Evolutionary conservation across 2,329 filamentous ascomycete genomes (phyloP).

Genomic region (Ascochyta pisi): DNA sequence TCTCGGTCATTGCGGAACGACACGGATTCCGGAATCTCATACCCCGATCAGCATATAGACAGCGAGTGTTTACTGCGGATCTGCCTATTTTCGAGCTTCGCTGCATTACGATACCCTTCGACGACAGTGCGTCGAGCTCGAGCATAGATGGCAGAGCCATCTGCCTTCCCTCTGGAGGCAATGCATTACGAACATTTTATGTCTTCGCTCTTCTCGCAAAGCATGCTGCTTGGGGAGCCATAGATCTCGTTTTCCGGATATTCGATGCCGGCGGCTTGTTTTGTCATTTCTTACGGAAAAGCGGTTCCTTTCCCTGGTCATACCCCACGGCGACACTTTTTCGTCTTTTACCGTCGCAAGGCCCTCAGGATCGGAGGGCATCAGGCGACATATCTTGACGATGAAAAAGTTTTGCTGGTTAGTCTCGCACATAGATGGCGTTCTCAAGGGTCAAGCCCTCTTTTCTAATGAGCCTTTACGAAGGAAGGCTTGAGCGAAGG

Average conservation of each 20-base stretch:
- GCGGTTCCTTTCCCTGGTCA: constrained; percentile 50
- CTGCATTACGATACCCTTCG: constrained; percentile 49
- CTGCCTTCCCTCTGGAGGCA: constrained; percentile 39
- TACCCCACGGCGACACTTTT: constrained; percentile 37
- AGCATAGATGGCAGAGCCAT: constrained; percentile 45
- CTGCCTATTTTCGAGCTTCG: constrained; percentile 50
- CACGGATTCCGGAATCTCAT: constrained; percentile 54
- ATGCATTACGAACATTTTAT: constrained; percentile 51
- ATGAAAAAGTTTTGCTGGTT: constrained; percentile 43
- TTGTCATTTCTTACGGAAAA: constrained; percentile 46
- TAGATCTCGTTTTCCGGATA: constrained; percentile 52
- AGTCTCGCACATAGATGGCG: constrained; percentile 49
- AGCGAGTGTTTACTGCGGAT: constrained; percentile 56
- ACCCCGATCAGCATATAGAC: constrained; percentile 60
- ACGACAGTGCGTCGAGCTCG: constrained; percentile 47
- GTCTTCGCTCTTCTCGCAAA: constrained; percentile 46
- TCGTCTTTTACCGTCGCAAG: constrained; percentile 39
- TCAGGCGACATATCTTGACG: constrained; percentile 38
- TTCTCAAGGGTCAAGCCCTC: constrained; percentile 42
- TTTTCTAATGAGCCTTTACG: constrained; percentile 36
- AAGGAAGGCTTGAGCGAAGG: constrained; percentile 40
- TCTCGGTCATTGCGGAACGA: constrained; percentile 44
- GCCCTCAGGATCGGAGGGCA: constrained; percentile 35
- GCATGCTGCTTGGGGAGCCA: constrained; percentile 51
- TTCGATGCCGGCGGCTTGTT: constrained; percentile 45